Evolutionary conservation across 139 green algal genomes (phyloP), one percentile per base, ranked within the genome.

Genomic region (Chlamydomonas sphaeroides): DNA sequence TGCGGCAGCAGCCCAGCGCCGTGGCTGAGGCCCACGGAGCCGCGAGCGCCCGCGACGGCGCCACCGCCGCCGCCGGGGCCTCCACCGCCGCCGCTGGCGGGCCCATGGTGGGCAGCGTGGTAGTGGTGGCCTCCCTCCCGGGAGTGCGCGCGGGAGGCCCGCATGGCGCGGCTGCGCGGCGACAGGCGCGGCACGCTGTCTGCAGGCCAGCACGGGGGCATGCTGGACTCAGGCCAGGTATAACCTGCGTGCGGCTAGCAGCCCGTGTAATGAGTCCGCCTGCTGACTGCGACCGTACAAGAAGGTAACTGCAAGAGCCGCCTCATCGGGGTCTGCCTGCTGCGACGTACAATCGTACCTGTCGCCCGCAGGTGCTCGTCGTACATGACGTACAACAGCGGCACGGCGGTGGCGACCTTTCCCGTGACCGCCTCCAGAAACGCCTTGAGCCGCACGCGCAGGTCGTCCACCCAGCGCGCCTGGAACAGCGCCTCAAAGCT

Each of bases 401-500:
- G 85, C 5, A 76, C n/a, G 35, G 7, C 30, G 5, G n/a, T 18
- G 1, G 17, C 42, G 28, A 1, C 38, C 17, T 20, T 14, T 11
- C 2, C 67, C 1, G 83, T 42, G 25, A 84, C 25, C 30, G 42
- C 23, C 30, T 81, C 71, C 73, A 87, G 72, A 33, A 80, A 79
- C 35, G 38, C 30, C 68, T 84, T 77, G 18, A 89, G 74, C 18
- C 15, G 23, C 67, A 73, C 23, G 1, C 85, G 79, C 57, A 75
- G 67, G 26, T 78, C 35, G 21, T 57, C 57, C 33, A 80, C 85
- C 85, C 85, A 89, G 30, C 49, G 36, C 20, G 69, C 36, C 35
- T 49, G 15, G 63, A 90, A 90, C 28, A 90, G 76, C 36, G 49
- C 42, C 66, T 90, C 70, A 70, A 90, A 90, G 63, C 76, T 84